phyloP scores from a whole-genome alignment of 805 yeast genomes.

The Zygotorulaspora danielsina region DNA sequence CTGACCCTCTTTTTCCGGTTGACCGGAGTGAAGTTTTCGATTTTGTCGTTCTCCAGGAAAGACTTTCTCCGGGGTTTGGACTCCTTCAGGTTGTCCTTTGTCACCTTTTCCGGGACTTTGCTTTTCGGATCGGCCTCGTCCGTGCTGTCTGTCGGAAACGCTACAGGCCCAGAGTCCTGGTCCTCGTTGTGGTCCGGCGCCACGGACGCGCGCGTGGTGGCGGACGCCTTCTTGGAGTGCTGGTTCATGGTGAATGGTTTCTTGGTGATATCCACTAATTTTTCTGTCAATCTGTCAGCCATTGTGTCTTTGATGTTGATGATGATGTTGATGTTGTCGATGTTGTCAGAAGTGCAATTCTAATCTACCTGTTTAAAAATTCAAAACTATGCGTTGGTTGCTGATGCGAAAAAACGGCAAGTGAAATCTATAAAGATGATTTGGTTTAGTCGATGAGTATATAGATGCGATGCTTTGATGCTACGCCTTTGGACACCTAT shows the following conservation, averaged over 20 bases:
- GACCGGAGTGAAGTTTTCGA: conserved; percentile 60
- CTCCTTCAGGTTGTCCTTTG: conserved; percentile 4
- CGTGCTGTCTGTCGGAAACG: conserved; percentile 9
- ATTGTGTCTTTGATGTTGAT: too few species aligned
- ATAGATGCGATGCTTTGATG: background rate
- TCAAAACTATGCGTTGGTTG: background rate
- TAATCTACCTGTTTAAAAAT: too few species aligned
- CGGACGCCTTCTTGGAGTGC: conserved; percentile 7
- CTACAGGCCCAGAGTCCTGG: conserved; percentile 13
- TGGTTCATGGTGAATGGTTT: conserved; percentile 8
- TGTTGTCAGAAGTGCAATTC: too few species aligned
- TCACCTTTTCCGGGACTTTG: conserved; percentile 9
- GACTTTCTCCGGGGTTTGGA: conserved; percentile 38
- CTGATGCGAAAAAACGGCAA: background rate
- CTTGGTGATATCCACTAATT: conserved; percentile 14
- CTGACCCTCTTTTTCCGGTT: conserved; percentile 60
- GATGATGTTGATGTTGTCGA: too few species aligned
- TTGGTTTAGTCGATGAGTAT: background rate
- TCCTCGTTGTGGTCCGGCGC: conserved; percentile 7
- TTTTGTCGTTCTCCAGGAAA: conserved; percentile 68
- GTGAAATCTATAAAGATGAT: background rate
- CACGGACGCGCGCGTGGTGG: conserved; percentile 6
- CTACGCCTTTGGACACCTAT: background rate
- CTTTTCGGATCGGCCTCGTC: conserved; percentile 14
- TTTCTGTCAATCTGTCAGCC: conserved; percentile 17